These are phyloP conservation scores for Populus euphratica DNA, from an alignment of 345 rosid species.

Conservation along the genomic window DNA sequence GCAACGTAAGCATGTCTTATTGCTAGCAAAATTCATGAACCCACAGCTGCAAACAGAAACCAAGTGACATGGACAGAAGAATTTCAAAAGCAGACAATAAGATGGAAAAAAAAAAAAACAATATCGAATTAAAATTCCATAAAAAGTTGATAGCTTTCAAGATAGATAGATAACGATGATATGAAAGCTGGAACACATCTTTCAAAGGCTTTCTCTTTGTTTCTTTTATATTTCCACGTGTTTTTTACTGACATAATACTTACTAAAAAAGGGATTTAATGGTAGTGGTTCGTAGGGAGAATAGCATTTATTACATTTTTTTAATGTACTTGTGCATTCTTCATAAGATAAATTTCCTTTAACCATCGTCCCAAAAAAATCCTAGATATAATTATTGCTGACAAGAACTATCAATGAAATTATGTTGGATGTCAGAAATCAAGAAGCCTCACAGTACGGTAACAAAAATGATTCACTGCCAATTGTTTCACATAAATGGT, in stretches of 20 bases:
- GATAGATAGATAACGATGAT: background rate
- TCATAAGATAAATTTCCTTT: background rate
- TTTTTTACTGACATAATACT: background rate
- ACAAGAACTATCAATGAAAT: background rate
- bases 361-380: background rate
- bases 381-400: background rate
- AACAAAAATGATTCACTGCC: background rate
- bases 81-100: background rate
- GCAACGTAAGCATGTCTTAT: constrained; percentile 65
- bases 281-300: background rate
- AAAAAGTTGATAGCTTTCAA: background rate
- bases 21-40: constrained; percentile 92
- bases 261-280: background rate
- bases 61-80: background rate
- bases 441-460: background rate
- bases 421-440: background rate
- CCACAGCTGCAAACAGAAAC: constrained; percentile 53
- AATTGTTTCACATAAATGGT: background rate
- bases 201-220: background rate
- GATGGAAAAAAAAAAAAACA: background rate
- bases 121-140: background rate
- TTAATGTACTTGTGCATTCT: background rate
- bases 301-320: background rate
- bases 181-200: background rate
- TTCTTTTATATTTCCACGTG: background rate